Conservation (phyloP, 1,284 basidiomycete species). For the Leucoagaricus sp. region DNA sequence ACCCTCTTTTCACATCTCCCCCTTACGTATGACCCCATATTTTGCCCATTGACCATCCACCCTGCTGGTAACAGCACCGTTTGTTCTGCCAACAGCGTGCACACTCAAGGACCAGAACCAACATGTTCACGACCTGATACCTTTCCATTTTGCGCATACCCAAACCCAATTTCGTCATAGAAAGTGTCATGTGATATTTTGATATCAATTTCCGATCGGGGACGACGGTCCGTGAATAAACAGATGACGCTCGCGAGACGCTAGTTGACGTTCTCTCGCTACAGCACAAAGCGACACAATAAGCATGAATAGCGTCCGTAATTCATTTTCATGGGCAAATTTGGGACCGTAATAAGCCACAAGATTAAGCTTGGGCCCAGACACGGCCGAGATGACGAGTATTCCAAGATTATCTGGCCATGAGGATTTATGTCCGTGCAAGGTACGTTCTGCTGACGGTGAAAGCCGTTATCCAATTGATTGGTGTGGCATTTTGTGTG, state of each 20-base stretch:
- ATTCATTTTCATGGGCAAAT: neutral
- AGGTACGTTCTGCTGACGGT: neutral
- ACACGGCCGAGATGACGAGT: neutral
- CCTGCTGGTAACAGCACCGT: neutral
- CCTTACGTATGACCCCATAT: conserved; percentile 7
- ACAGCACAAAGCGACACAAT: neutral
- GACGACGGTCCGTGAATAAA: neutral
- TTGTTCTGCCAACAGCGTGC: neutral
- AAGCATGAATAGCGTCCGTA: neutral
- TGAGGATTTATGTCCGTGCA: neutral
- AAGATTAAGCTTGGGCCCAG: neutral
- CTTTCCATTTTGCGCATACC: neutral
- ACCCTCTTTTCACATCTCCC: conserved; percentile 10
- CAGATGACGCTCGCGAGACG: neutral
- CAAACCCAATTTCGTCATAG: conserved; percentile 7
- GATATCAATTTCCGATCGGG: conserved; percentile 1
- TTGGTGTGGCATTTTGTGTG: neutral
- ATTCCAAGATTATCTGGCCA: conserved; percentile 6
- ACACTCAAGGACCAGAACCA: neutral
- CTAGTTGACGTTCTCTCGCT: neutral
- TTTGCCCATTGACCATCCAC: neutral
- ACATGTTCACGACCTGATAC: conserved; percentile 1
- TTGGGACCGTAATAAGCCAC: neutral
- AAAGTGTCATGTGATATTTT: neutral
- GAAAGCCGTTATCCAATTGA: neutral